These are phyloP conservation scores for Kwoniella sp. DNA, from an alignment of 768 basidiomycete species.

Conservation along the genomic window DNA sequence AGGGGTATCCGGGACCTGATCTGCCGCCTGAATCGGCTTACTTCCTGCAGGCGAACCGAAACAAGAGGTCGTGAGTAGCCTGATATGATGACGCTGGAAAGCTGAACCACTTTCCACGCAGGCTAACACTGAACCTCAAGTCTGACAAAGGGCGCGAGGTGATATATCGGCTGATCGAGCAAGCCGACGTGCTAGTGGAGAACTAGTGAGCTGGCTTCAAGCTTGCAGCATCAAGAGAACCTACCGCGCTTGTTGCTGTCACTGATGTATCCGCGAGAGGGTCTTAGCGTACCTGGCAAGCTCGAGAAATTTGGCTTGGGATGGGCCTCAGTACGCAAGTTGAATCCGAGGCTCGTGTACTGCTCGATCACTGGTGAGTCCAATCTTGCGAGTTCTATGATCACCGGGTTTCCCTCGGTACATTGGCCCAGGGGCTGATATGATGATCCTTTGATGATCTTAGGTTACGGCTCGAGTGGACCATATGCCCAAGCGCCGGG, in stretches of 20 bases:
- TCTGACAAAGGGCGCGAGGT: constrained; percentile 73
- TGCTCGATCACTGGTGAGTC: constrained; percentile 79
- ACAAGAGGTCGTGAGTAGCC: constrained; percentile 45
- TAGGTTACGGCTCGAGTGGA: constrained; percentile 84
- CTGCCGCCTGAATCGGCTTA: constrained; percentile 90
- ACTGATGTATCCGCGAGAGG: no score
- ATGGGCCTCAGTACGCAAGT: constrained; percentile 73
- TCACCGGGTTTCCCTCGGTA: no score
- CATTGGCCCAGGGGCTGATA: no score
- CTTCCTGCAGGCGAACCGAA: constrained; percentile 80
- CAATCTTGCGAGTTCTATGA: neutral
- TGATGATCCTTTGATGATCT: neutral
- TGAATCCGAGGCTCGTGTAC: constrained; percentile 82
- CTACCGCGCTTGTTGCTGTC: no score
- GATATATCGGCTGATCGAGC: constrained; percentile 68
- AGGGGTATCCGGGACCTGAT: constrained; percentile 58
- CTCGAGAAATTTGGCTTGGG: constrained; percentile 81
- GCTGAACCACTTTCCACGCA: neutral
- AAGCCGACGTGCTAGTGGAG: constrained; percentile 84
- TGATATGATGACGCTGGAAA: neutral
- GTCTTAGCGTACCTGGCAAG: constrained; percentile 63
- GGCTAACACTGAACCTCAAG: constrained; percentile 83
- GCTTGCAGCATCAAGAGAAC: no score
- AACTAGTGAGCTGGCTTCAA: constrained; percentile 62
- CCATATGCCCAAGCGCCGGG: constrained; percentile 81